Base-by-base conservation (phyloP, 2,329 filamentous ascomycete species). In the Endoconidiophora laricicola region DNA sequence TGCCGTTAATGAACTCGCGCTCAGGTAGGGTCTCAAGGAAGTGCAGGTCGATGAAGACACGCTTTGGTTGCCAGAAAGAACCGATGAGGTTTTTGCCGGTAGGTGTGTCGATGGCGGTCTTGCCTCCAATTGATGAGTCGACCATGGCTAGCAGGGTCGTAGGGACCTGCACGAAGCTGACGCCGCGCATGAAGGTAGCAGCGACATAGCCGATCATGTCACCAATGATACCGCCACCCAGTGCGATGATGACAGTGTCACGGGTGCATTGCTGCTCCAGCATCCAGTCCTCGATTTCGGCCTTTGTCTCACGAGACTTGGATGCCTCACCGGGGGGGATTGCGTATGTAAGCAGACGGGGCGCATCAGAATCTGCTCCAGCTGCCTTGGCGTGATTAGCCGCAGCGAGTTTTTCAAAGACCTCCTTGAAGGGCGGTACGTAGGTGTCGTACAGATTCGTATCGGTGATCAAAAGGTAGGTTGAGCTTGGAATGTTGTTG, bases 141-240 rank as follows among this genome's bases (percentile, higher is more conserved):
- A 98, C 91, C 91, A 98, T 98, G 56, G 91, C 79, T 48, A 98
- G 73, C 52, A 98, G 71, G 0, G 88, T 94, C 7, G 91, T 98
- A 1, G 91, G 91, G 44, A 98, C 88, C 66, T 98, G 91, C 40
- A 95, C 87, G 62, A 94, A 94, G 57, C 85, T 85, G 55, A 98
- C 82, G 50, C 91, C 91, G 57, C 91, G 82, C 91, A 98, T 98
- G 68, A 96, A 98, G 37, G 91, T 98, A 38, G 91, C 87, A 20
- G 91, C 91, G 47, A 96, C 87, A 63, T 94, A 98, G 48, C 91
- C 91, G 55, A 94, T 88, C 83, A 98, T 83, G 65, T 98, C 91
- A 29, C 91, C 91, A 65, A 98, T 95, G 54, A 98, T 91, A 52
- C 91, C 91, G 56, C 91, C 91, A 29, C 91, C 91, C 7, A 98